These are phyloP conservation scores for Bonia amplexicaulis DNA, from an alignment of 176 grass and related monocot species.

Conservation along the genomic window DNA sequence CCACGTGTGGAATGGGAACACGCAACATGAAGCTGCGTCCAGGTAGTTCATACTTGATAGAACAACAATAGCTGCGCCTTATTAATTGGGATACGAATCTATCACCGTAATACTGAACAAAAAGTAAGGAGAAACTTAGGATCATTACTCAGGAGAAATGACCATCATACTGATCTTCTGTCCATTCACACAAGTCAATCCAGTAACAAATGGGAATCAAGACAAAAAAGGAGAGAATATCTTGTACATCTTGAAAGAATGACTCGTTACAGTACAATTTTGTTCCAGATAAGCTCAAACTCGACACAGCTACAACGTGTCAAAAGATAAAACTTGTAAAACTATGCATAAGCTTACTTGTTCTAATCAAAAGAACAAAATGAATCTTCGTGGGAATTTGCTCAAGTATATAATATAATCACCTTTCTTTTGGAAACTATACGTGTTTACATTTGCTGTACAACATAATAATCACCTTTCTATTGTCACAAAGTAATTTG, in stretches of 20 bases:
- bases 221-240: neutral
- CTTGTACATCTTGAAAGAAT: neutral
- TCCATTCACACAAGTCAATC: neutral
- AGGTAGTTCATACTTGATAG: neutral
- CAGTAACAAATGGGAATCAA: neutral
- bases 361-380: neutral
- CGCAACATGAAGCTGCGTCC: no score
- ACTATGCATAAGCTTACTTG: neutral
- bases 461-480: slow-evolving; percentile 16
- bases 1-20: no score
- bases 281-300: neutral
- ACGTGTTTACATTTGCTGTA: slow-evolving; percentile 17
- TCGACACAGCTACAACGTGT: neutral
- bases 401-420: slow-evolving; percentile 30
- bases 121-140: neutral
- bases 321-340: slow-evolving; percentile 15
- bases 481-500: neutral
- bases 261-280: slow-evolving; percentile 1
- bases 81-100: neutral
- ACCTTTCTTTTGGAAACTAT: slow-evolving; percentile 13
- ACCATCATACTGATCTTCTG: neutral
- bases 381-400: neutral
- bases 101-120: neutral
- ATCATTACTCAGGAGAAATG: neutral
- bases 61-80: neutral